A percentile compares a stretch with the other conserved stretches of the same genome.
phyloP scores from a whole-genome alignment of 139 green algal genomes.

The Astrephomene gubernaculifera region DNA sequence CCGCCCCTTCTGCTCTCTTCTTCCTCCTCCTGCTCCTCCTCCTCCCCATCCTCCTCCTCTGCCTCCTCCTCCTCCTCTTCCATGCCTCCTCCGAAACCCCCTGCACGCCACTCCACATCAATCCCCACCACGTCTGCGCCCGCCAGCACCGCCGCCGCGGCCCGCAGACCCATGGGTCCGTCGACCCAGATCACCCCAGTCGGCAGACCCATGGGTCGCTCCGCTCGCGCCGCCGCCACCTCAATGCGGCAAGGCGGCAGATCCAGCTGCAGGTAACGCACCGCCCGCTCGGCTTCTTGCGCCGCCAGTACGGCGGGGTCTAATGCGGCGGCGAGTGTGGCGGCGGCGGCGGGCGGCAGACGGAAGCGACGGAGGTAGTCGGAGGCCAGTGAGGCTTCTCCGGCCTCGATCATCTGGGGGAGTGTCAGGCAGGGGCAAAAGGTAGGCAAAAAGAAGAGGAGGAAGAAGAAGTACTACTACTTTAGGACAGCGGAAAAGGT shows the following conservation, averaged over 20 bases:
- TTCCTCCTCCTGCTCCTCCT: neutral
- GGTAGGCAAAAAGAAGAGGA: neutral
- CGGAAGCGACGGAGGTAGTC: slow-evolving; percentile 64
- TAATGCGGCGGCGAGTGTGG: slow-evolving; percentile 21
- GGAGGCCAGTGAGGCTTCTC: slow-evolving; percentile 59
- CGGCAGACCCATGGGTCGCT: no score
- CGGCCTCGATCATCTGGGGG: slow-evolving; percentile 57
- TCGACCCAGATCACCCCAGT: neutral
- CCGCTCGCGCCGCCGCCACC: no score
- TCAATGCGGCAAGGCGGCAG: slow-evolving; percentile 44
- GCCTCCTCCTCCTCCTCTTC: neutral
- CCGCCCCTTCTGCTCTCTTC: neutral
- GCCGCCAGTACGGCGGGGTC: slow-evolving; percentile 59
- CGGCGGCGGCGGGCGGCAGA: slow-evolving; percentile 39
- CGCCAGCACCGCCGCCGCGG: slow-evolving; percentile 30
- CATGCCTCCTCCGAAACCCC: no score
- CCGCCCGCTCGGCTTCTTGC: slow-evolving; percentile 40
- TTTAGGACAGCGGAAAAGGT: neutral
- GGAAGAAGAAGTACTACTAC: neutral
- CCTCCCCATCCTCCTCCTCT: slow-evolving; percentile 5
- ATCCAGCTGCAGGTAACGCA: slow-evolving; percentile 65
- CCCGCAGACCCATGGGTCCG: slow-evolving; percentile 8
- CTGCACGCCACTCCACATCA: slow-evolving; percentile 81
- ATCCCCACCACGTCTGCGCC: slow-evolving; percentile 65
- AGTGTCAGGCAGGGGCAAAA: neutral